These are phyloP conservation scores for Fusarium keratoplasticum DNA, from an alignment of 2,329 filamentous ascomycete species.

Conservation along the genomic window DNA sequence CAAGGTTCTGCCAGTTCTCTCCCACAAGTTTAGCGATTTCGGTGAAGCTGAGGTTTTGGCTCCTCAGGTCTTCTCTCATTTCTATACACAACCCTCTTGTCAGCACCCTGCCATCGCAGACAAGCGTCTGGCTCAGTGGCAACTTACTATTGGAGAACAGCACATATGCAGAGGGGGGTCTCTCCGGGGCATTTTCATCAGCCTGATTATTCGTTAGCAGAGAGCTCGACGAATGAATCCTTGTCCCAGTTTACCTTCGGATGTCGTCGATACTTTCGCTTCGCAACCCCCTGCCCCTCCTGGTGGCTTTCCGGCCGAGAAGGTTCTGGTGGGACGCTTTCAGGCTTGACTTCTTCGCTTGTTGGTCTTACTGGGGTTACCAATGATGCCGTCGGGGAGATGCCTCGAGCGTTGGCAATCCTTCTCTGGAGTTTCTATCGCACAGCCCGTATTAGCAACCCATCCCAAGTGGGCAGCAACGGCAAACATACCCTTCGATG, in stretches of 20 bases:
- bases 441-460: not conserved
- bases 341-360: constrained; percentile 66
- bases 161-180: constrained; percentile 85
- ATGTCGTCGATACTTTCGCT: constrained; percentile 82
- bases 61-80: constrained; percentile 82
- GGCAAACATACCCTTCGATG: constrained; percentile 75
- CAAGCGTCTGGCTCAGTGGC: not conserved
- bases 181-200: constrained; percentile 83
- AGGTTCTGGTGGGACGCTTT: constrained; percentile 63
- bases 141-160: constrained; percentile 85
- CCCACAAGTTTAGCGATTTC: constrained; percentile 87
- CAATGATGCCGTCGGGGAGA: constrained; percentile 66
- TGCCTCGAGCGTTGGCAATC: constrained; percentile 79
- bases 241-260: constrained; percentile 69
- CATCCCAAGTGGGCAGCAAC: not conserved
- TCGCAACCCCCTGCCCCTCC: constrained; percentile 60
- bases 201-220: constrained; percentile 57
- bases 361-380: constrained; percentile 61
- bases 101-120: not conserved
- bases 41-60: constrained; percentile 81
- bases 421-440: constrained; percentile 82
- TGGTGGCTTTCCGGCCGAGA: constrained; percentile 60
- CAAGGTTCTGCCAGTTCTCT: constrained; percentile 82
- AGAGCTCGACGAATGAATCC: not conserved
- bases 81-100: constrained; percentile 56